A percentile compares a stretch with the other conserved stretches of the same genome.
phyloP scores from a whole-genome alignment of 2,329 filamentous ascomycete species.

The Hypoxylon sp. region DNA sequence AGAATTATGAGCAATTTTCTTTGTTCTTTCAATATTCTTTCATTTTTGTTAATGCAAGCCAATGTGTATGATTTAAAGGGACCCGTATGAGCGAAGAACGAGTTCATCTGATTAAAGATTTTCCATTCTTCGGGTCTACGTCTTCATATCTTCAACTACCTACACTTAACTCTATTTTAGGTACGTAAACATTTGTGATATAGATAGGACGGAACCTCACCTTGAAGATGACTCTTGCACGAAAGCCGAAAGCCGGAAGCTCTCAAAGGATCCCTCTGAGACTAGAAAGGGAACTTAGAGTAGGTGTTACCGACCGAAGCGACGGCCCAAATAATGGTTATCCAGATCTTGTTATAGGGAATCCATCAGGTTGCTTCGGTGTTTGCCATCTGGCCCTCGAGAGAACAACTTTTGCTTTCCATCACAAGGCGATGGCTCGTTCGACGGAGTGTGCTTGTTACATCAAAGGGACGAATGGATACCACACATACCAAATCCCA shows the following conservation, averaged over 20 bases:
- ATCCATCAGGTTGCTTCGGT: conserved; percentile 34
- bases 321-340: neutral
- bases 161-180: neutral
- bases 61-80: neutral
- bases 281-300: conserved; percentile 31
- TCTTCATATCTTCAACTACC: neutral
- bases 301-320: conserved; percentile 22
- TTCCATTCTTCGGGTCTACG: neutral
- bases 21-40: neutral
- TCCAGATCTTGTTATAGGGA: conserved; percentile 37
- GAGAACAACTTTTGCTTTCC: conserved; percentile 31
- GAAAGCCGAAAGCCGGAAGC: neutral
- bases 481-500: conserved; percentile 19
- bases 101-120: neutral
- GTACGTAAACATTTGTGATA: neutral
- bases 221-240: conserved; percentile 16
- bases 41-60: neutral
- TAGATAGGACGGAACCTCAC: neutral
- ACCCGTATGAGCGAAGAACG: neutral
- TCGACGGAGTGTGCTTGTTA: conserved; percentile 20
- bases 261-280: conserved; percentile 17
- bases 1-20: neutral
- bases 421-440: conserved; percentile 16
- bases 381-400: conserved; percentile 15
- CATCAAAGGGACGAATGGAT: conserved; percentile 4